Evolutionary conservation across 2,329 filamentous ascomycete genomes (phyloP), one percentile per base, ranked within the genome.

Genomic region (Cadophora malorum): DNA sequence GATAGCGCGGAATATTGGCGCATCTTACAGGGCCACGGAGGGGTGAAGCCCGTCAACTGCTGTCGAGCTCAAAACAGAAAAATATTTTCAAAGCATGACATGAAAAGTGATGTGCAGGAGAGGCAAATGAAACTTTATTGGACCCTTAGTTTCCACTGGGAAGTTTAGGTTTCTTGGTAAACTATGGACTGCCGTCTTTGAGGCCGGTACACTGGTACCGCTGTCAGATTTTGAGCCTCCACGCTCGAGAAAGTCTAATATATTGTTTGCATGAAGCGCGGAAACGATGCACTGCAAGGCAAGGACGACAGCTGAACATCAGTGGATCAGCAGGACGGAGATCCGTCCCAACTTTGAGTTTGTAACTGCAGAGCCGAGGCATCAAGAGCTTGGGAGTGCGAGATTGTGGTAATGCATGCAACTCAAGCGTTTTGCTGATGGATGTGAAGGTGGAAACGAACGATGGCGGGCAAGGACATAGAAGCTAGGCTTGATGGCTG

Each of bases 301-400:
- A 59, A 35, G 56, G 56, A 59, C 56, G 56, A 45, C 35, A 59
- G 35, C 56, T 45, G 21, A 16, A 59, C 33, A 59, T 59, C 56
- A 38, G 56, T 59, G 56, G 56, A 59, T 59, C 52, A 8, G 3
- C 7, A 41, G 33, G 23, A 33, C 19, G n/a, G 55, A 38, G 56
- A 59, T 59, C 33, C 56, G 33, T 59, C 56, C 56, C 56, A 59
- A 59, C 56, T 59, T 59, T 59, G 56, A 59, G 56, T 59, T 59
- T 41, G 56, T 35, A 25, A 16, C 35, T 12, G n/a, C 38, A 59
- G 35, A 12, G 21, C 56, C 56, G 56, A 59, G 56, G 21, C 55
- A 14, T 41, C 31, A 25, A 12, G n/a, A 23, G 56, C 33, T 21
- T 59, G 56, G 8, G 35, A 9, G 35, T 8, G 35, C 56, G 56